Percentiles rank a stretch among this genome's conserved stretches.
These are phyloP conservation scores for Dactylorhiza incarnata DNA, from an alignment of 106 monocot species.

Conservation along the genomic window DNA sequence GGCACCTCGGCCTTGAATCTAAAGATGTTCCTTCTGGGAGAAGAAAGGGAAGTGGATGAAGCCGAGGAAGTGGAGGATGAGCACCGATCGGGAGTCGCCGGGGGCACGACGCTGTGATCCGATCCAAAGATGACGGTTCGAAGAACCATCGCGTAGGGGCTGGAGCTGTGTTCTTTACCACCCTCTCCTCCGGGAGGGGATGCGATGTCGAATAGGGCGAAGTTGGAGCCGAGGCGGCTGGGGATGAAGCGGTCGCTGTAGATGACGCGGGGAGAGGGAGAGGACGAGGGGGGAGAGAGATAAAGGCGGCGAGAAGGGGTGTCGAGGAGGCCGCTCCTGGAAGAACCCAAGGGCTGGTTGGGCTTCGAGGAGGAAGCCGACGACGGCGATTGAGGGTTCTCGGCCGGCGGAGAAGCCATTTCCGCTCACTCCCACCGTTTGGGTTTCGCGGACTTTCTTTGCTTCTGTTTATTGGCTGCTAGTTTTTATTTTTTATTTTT, in stretches of 20 bases:
- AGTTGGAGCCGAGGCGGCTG: slow-evolving; percentile 67
- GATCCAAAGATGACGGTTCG: slow-evolving; percentile 60
- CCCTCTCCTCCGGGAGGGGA: slow-evolving; percentile 2
- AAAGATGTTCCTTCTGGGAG: slow-evolving; percentile 72
- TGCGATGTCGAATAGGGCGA: slow-evolving; percentile 52
- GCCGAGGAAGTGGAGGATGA: slow-evolving; percentile 32
- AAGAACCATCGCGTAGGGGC: slow-evolving; percentile 50
- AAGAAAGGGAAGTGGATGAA: slow-evolving; percentile 18
- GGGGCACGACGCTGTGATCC: slow-evolving; percentile 26
- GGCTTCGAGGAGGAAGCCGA: slow-evolving; percentile 14
- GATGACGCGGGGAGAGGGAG: slow-evolving; percentile 30
- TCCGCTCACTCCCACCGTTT: not conserved
- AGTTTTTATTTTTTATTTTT: not conserved
- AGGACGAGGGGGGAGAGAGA: slow-evolving; percentile 16
- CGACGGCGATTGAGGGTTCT: slow-evolving; percentile 19
- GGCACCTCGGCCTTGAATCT: slow-evolving; percentile 73
- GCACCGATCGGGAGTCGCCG: slow-evolving; percentile 27
- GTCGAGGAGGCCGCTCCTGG: slow-evolving; percentile 10
- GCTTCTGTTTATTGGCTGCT: not conserved
- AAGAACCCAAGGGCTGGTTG: slow-evolving; percentile 2
- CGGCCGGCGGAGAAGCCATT: slow-evolving; percentile 11
- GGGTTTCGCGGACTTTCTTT: slow-evolving; percentile 9
- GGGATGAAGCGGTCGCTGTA: slow-evolving; percentile 87
- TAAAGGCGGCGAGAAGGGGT: slow-evolving; percentile 8
- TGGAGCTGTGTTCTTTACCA: slow-evolving; percentile 19